These are phyloP conservation scores for Syncephalastrum monosporum DNA, from an alignment of 371 early-diverging fungal genomes.

Conservation along the genomic window DNA sequence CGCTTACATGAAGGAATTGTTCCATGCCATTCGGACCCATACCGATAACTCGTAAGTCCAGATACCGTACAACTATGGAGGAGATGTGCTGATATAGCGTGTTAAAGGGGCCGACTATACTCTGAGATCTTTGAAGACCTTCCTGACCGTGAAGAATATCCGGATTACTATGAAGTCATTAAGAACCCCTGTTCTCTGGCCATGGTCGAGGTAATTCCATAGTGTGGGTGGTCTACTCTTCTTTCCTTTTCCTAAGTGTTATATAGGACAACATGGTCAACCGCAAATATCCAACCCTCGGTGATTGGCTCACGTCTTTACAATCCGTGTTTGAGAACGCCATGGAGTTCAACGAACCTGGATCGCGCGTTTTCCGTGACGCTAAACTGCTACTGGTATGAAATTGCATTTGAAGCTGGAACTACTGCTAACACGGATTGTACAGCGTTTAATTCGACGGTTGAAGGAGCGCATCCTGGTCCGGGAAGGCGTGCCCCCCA, in stretches of 20 bases:
- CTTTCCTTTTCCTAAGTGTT: background rate
- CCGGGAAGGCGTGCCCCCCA: conserved; percentile 27
- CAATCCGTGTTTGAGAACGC: conserved; percentile 75
- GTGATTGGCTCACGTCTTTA: conserved; percentile 68
- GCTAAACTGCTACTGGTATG: conserved; percentile 57
- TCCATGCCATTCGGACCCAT: conserved; percentile 37
- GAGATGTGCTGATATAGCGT: conserved; percentile 3
- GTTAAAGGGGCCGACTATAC: conserved; percentile 58
- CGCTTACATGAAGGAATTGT: conserved; percentile 38
- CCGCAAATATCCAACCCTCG: conserved; percentile 57
- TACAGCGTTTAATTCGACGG: conserved; percentile 39
- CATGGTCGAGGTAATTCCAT: conserved; percentile 41
- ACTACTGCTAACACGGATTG: background rate
- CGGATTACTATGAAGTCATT: conserved; percentile 91
- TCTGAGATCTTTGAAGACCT: conserved; percentile 77
- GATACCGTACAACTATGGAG: background rate
- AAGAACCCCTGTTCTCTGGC: conserved; percentile 70
- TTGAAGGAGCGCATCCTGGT: conserved; percentile 39
- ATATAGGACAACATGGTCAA: conserved; percentile 49
- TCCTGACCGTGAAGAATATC: conserved; percentile 76
- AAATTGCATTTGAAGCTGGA: background rate
- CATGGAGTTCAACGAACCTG: conserved; percentile 70
- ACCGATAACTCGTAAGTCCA: conserved; percentile 43
- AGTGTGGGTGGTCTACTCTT: background rate
- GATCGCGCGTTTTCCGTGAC: conserved; percentile 69